Percentiles rank a stretch among this genome's conserved stretches.
These are phyloP conservation scores for Orbilia javanica DNA, from an alignment of 2,329 filamentous ascomycete genomes.

Conservation along the genomic window DNA sequence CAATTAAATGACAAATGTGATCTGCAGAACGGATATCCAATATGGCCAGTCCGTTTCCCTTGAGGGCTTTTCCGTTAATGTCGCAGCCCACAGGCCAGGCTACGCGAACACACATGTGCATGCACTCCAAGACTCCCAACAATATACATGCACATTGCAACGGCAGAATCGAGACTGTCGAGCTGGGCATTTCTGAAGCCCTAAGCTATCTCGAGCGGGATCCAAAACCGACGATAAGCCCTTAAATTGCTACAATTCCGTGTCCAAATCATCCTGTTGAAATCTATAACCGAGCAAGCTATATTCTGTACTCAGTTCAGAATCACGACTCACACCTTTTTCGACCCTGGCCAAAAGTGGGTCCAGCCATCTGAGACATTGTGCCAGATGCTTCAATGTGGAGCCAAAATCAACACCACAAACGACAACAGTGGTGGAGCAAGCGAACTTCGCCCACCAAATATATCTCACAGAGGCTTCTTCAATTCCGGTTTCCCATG, in stretches of 20 bases:
- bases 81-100: neutral
- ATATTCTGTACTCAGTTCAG: conserved; percentile 50
- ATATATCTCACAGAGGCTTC: conserved; percentile 46
- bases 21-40: conserved; percentile 10
- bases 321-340: conserved; percentile 36
- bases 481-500: conserved; percentile 42
- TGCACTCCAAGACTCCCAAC: conserved; percentile 1
- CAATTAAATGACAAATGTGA: neutral
- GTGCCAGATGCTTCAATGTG: conserved; percentile 57
- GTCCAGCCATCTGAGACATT: conserved; percentile 56
- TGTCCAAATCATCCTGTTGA: conserved; percentile 7
- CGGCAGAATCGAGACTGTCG: neutral
- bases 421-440: conserved; percentile 38
- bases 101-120: neutral
- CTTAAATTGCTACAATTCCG: conserved; percentile 4
- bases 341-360: conserved; percentile 43
- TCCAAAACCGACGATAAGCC: conserved; percentile 13
- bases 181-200: conserved; percentile 10
- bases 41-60: neutral
- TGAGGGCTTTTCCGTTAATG: conserved; percentile 4
- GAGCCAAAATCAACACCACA: conserved; percentile 48
- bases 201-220: conserved; percentile 11
- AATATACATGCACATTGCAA: too few relatives aligned
- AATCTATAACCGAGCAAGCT: conserved; percentile 31
- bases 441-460: conserved; percentile 37